These are phyloP conservation scores for Leonotis leonurus DNA, from an alignment of 257 asterid genomes.

Conservation along the genomic window DNA sequence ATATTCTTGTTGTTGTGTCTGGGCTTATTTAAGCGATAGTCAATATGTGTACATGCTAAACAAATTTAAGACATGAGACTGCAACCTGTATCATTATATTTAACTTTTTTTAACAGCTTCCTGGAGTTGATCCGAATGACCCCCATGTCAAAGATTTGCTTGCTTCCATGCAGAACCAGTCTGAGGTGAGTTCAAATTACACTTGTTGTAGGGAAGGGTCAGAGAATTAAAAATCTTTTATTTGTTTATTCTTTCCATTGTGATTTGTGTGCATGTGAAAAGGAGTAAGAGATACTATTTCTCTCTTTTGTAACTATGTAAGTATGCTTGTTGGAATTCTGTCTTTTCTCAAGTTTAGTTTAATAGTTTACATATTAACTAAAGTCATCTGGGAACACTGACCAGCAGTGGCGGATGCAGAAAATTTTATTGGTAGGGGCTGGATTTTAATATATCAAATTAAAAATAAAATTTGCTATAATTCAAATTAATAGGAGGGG, in stretches of 20 bases:
- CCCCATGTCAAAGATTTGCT: constrained; percentile 84
- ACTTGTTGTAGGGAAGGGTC: constrained; percentile 10
- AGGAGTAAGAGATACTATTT: not conserved
- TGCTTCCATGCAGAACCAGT: constrained; percentile 81
- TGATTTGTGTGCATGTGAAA: not conserved
- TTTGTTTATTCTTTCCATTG: not conserved
- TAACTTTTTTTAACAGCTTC: constrained; percentile 55
- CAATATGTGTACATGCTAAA: not conserved
- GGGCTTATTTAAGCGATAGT: not conserved
- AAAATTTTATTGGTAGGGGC: no score
- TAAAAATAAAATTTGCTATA: no score
- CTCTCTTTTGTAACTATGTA: not conserved
- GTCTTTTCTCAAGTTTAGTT: not conserved
- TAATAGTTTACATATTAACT: no score
- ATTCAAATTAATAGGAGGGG: no score
- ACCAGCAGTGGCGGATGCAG: no score
- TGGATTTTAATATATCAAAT: no score
- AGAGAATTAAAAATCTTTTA: not conserved
- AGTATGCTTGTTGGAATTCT: not conserved
- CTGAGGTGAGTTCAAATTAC: constrained; percentile 60
- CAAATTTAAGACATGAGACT: not conserved
- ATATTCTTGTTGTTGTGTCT: not conserved
- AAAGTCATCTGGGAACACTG: no score
- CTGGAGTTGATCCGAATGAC: constrained; percentile 97
- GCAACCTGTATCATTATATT: not conserved